Conservation (phyloP, 2,329 filamentous ascomycete genomes). For the Colletotrichum sidae region DNA sequence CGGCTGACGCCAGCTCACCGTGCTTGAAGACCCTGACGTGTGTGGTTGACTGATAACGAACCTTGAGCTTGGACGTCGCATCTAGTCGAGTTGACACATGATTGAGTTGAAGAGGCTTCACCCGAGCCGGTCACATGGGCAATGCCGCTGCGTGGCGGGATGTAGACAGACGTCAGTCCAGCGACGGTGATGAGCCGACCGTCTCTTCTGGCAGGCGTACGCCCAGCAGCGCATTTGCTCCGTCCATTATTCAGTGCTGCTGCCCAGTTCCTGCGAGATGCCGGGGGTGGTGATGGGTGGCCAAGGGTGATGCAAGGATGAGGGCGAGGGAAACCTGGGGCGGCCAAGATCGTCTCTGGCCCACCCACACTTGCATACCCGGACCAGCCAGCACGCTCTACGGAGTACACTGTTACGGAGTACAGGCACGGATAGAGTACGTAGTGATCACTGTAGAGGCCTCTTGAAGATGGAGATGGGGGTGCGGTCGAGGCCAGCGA, state of each 20-base stretch:
- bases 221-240: too few species aligned
- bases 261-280: too few species aligned
- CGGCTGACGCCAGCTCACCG: too few species aligned
- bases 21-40: neutral
- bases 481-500: conserved; percentile 10
- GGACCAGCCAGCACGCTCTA: conserved; percentile 20
- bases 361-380: conserved; percentile 29
- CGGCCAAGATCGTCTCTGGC: conserved; percentile 33
- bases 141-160: conserved; percentile 5
- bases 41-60: neutral
- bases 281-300: conserved; percentile 13
- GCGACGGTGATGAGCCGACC: too few species aligned
- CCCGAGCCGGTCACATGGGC: neutral
- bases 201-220: too few species aligned
- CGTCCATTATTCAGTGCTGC: too few species aligned
- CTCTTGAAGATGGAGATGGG: too few species aligned
- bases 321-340: conserved; percentile 29
- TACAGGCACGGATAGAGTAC: too few species aligned
- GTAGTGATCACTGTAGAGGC: too few species aligned
- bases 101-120: neutral
- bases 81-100: neutral
- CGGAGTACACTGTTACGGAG: too few species aligned
- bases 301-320: conserved; percentile 30
- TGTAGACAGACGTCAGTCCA: too few species aligned
- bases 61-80: neutral